Conservation (phyloP, 805 yeast genomes). For the Kodamaea sagamina region DNA sequence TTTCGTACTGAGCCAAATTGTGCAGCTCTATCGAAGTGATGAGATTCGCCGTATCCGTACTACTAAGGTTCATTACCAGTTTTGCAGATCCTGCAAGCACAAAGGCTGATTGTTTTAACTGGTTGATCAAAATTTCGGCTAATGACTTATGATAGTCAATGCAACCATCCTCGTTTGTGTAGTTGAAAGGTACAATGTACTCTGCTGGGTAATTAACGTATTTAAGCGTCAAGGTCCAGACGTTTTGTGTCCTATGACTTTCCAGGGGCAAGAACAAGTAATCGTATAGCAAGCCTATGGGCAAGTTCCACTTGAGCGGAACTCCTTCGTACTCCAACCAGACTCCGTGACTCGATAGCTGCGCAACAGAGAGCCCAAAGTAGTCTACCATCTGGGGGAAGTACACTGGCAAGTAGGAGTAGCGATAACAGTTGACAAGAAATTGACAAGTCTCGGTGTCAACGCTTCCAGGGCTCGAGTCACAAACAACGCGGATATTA, state of each 20-base stretch:
- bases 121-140: constrained; percentile 67
- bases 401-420: constrained; percentile 48
- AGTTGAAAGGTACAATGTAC: constrained; percentile 33
- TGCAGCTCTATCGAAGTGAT: constrained; percentile 53
- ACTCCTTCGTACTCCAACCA: constrained; percentile 71
- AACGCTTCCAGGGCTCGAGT: background rate
- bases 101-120: constrained; percentile 78
- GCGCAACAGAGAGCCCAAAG: constrained; percentile 32
- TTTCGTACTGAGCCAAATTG: constrained; percentile 30
- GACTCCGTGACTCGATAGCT: constrained; percentile 19
- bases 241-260: constrained; percentile 37
- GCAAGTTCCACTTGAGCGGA: constrained; percentile 76
- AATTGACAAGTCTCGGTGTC: constrained; percentile 15
- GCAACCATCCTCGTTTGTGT: constrained; percentile 12
- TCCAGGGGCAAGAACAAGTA: constrained; percentile 35
- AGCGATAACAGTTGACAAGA: constrained; percentile 30
- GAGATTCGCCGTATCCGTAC: constrained; percentile 54
- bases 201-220: constrained; percentile 29
- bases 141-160: constrained; percentile 33
- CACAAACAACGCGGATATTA: constrained; percentile 29
- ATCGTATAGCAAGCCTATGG: constrained; percentile 71
- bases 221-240: constrained; percentile 39
- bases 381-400: constrained; percentile 38
- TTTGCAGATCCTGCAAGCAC: constrained; percentile 77
- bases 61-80: constrained; percentile 74